These are phyloP conservation scores for Nannochloris sp. DNA, from an alignment of 139 green algal genomes.

Conservation along the genomic window DNA sequence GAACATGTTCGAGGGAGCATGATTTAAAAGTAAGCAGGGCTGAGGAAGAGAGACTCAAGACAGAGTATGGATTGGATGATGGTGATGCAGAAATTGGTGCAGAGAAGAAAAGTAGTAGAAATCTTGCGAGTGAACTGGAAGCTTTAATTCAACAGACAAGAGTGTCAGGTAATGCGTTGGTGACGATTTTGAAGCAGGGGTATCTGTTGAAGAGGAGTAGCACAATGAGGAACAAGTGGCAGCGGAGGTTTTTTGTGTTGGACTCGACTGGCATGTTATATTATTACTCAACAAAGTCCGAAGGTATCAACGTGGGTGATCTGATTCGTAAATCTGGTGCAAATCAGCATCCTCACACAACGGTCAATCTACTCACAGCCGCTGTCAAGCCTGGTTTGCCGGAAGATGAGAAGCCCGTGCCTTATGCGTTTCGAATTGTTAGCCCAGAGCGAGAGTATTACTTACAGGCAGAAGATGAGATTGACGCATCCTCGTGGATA, in stretches of 20 bases:
- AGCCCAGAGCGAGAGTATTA: constrained; percentile 60
- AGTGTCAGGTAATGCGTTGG: constrained; percentile 15
- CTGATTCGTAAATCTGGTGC: constrained; percentile 10
- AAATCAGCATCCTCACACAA: constrained; percentile 45
- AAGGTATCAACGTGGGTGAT: not conserved
- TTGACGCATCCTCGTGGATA: constrained; percentile 72
- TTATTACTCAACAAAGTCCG: constrained; percentile 61
- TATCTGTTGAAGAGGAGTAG: constrained; percentile 12
- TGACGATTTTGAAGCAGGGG: constrained; percentile 53
- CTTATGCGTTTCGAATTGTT: constrained; percentile 76
- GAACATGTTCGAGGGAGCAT: not conserved
- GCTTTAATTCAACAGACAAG: constrained; percentile 31
- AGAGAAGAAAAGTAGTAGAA: constrained; percentile 34
- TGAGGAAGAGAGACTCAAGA: not conserved
- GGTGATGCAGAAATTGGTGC: constrained; percentile 15
- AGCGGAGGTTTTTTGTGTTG: constrained; percentile 84
- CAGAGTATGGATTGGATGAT: not conserved
- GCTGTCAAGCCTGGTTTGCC: constrained; percentile 62
- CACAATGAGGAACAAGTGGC: constrained; percentile 58
- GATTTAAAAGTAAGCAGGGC: not conserved
- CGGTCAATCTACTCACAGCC: constrained; percentile 71
- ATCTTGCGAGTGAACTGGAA: constrained; percentile 37
- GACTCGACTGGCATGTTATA: constrained; percentile 63
- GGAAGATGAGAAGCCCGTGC: constrained; percentile 29
- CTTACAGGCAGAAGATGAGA: constrained; percentile 71